Conservation (phyloP, 306 rosid species). For the Cyclanthera cordifolia region DNA sequence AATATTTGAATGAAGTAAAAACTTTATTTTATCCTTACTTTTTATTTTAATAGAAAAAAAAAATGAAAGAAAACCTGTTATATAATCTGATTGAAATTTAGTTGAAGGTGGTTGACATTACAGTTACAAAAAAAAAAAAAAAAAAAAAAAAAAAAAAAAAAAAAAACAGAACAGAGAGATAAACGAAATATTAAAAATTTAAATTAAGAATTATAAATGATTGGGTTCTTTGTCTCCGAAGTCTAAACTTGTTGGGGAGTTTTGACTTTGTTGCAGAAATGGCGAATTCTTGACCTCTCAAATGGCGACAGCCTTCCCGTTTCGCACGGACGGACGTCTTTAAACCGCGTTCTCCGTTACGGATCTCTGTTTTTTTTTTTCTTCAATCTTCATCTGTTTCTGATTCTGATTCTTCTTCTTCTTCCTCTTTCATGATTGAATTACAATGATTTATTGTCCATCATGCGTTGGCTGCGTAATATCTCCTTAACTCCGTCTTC, state of each 20-base stretch:
- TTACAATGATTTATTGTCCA: conserved; percentile 30
- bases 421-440: neutral
- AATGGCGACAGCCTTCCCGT: conserved; percentile 12
- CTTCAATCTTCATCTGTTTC: neutral
- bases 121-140: neutral
- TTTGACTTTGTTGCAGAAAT: conserved; percentile 13
- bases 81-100: too few species aligned
- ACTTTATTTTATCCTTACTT: neutral
- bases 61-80: neutral
- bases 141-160: neutral
- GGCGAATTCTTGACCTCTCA: conserved; percentile 17
- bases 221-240: neutral
- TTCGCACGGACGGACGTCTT: conserved; percentile 26
- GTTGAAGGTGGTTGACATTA: neutral
- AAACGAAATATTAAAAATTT: neutral
- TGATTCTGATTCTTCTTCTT: neutral
- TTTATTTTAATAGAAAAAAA: too few species aligned
- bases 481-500: conserved; percentile 34
- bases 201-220: neutral
- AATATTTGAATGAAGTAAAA: too few species aligned
- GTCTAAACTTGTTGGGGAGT: neutral
- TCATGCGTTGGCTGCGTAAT: conserved; percentile 72
- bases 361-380: neutral
- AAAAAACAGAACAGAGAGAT: neutral
- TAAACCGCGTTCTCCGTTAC: conserved; percentile 15